phyloP scores from a whole-genome alignment of 78 protist genomes.

The Dictyostelium discoideum region DNA sequence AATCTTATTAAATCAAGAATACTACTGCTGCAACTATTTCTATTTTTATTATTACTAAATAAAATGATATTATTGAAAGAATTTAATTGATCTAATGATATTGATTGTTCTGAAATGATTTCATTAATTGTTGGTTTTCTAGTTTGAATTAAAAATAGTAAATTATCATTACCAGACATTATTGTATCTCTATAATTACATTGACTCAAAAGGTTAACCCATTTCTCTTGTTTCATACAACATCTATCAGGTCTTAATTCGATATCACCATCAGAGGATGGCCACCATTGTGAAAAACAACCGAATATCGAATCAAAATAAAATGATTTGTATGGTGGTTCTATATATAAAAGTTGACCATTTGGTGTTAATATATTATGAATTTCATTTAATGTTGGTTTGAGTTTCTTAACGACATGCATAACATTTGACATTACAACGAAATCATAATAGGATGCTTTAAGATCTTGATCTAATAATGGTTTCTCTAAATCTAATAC shows the following conservation, averaged over 20 bases:
- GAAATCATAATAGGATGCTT: constrained; percentile 22
- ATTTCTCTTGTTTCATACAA: not conserved
- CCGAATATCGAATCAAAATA: constrained; percentile 37
- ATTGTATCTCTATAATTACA: not conserved
- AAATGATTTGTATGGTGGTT: not conserved
- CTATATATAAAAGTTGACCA: constrained; percentile 23
- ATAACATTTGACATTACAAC: constrained; percentile 45
- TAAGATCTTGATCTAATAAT: not conserved
- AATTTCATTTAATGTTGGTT: not conserved
- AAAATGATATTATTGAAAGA: not conserved
- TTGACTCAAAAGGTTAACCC: not conserved
- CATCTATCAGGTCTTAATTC: constrained; percentile 7
- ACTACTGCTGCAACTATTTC: no score
- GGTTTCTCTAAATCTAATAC: constrained; percentile 1
- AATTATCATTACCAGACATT: not conserved
- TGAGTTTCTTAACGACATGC: not conserved
- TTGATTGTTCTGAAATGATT: not conserved
- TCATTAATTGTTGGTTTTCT: constrained; percentile 10
- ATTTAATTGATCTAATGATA: not conserved
- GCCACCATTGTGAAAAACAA: constrained; percentile 60
- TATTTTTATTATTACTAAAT: not conserved
- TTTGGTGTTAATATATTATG: not conserved
- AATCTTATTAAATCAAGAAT: not conserved
- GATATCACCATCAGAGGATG: not conserved
- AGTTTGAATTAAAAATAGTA: not conserved